Conservation (phyloP, 1,284 basidiomycete species). For the Lentinula novae-zelandiae region DNA sequence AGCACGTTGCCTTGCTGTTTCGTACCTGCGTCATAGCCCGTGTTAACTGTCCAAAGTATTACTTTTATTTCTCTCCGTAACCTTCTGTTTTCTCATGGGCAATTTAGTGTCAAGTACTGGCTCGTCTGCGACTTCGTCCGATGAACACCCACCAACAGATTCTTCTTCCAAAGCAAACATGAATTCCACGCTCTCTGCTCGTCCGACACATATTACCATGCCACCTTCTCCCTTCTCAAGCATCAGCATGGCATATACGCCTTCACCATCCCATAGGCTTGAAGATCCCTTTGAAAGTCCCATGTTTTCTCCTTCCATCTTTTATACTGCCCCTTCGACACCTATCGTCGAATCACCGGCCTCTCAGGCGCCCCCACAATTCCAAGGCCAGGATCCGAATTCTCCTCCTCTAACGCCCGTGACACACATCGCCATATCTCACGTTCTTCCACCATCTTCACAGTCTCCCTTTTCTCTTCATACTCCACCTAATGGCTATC, state of each 20-base stretch:
- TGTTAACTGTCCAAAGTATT: conserved; percentile 9
- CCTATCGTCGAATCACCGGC: conserved; percentile 23
- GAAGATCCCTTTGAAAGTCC: conserved; percentile 10
- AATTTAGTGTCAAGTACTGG: neutral
- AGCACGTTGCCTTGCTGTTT: conserved; percentile 8
- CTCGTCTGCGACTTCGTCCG: conserved; percentile 4
- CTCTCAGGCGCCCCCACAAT: conserved; percentile 15
- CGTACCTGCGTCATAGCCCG: conserved; percentile 6
- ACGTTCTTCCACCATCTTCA: conserved; percentile 5
- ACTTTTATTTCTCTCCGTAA: neutral
- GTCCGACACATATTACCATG: conserved; percentile 14
- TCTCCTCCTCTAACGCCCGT: conserved; percentile 23
- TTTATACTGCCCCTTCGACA: conserved; percentile 36
- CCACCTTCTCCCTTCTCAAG: conserved; percentile 11
- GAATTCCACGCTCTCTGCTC: neutral
- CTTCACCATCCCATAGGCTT: conserved; percentile 3
- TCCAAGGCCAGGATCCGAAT: conserved; percentile 17
- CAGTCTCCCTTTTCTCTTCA: conserved; percentile 3
- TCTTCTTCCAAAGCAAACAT: neutral
- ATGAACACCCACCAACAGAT: neutral
- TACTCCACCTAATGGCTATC: conserved; percentile 12
- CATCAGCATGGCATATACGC: conserved; percentile 1
- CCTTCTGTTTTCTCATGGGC: conserved; percentile 4
- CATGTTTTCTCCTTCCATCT: conserved; percentile 25
- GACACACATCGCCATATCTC: conserved; percentile 12